Base-by-base conservation (phyloP, 495 filamentous ascomycete species). In the Acidiella bohemica region DNA sequence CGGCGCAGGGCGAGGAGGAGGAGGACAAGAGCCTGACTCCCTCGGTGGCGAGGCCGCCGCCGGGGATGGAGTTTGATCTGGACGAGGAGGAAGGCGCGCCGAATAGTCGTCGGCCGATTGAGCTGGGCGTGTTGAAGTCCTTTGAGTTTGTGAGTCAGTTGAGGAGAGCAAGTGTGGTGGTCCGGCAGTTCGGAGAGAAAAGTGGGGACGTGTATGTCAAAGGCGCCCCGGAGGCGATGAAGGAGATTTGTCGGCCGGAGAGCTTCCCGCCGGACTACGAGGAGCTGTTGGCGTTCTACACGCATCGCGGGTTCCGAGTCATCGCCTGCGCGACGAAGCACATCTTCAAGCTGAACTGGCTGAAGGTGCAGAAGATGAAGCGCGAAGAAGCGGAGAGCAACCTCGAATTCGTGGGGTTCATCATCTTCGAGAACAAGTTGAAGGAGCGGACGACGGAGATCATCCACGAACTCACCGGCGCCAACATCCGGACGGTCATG, bases 61-160 rank as follows among this genome's bases (percentile, higher is more conserved):
- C 62, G n/a, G 67, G 62, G 3, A 53, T 67, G 44, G 70, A 77
- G 38, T 74, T 66, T 25, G 70, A 70, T 40, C 58, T 71, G 1
- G 66, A 73, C 49, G 66, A 66, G 21, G 49, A 46, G 8, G 39
- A 29, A 11, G 49, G 59, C 39, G 36, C 51, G 23, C 25, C 47
- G 8, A 55, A 53, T 35, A 54, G 45, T 35, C 16, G 31, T 22
- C 67, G 64, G 47, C 51, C 62, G 5, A 64, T 93, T 21, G 87
- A 95, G 59, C 73, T 99, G 10, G 87, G 87, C 28, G 68, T 94
- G 8, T 57, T 95, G 10, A 87, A 81, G 44, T 76, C 72, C 1
- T 99, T 94, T 51, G 92, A 99, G 53, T 99, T 99, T 50, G 78
- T 92, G n/a, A 92, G 88, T 2, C 77, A 95, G n/a, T 67, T 99